Evolutionary conservation across 2,329 filamentous ascomycete genomes (phyloP), one percentile per base, ranked within the genome.

Genomic region (Chalara sp.): DNA sequence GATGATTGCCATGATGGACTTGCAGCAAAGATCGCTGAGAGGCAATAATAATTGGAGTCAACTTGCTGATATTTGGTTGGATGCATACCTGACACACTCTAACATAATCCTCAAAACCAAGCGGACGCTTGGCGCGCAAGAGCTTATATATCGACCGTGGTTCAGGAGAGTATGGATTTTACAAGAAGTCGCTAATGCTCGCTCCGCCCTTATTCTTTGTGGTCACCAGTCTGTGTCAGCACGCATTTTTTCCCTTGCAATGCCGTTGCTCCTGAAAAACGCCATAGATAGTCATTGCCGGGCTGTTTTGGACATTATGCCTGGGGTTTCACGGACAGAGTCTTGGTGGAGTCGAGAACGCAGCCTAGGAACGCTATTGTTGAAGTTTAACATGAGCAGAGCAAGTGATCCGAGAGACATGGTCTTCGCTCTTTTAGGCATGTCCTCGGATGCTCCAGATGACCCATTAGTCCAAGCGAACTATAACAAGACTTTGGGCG

Each of bases 231-330:
- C 44, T 37, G 12, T 56, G 12, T 48, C 33, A 32, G 41, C 47
- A 11, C 40, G 13, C 1, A 46, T 49, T 5, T 56, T 56, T 21
- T 30, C 53, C 10, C 21, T 21, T 21, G 39, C 40, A 29, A 37
- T 46, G 32, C 53, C 46, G 32, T 46, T 6, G 32, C 32, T 41
- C 28, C 28, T 50, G 37, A 39, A 33, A n/a, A 10, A 50, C 5
- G 5, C 8, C 11, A 13, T 32, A 13, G 32, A 48, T 28, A 28
- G 44, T 28, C 47, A 53, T 46, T 50, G 49, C 12, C 48, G 53
- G 35, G 39, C 53, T 41, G 33, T 56, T 45, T 40, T 56, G 29
- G 52, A 52, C 52, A 50, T 56, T 5, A 49, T 56, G 53, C 44
- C 53, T 35, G 51, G 51, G 8, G 30, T 30, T 5, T 43, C 33